Evolutionary conservation across 2,329 filamentous ascomycete species (phyloP).

Genomic region (Aspergillus sp.): DNA sequence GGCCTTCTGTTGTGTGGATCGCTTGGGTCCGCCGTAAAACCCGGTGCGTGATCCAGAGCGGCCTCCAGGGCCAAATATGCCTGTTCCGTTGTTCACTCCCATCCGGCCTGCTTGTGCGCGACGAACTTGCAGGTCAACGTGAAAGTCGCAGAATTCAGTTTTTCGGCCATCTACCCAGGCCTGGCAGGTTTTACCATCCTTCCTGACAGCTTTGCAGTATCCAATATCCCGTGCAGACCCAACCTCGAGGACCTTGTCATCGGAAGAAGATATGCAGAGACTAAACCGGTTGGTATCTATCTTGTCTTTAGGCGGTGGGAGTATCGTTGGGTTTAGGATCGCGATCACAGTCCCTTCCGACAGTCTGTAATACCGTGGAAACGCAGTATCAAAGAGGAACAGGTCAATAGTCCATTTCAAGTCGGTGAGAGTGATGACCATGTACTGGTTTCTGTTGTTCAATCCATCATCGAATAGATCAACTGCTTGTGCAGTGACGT

Average conservation of each 20-base stretch:
- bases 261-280: slow-evolving; percentile 78
- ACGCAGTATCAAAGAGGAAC: slow-evolving; percentile 87
- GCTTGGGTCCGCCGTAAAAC: slow-evolving; percentile 30
- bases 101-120: slow-evolving; percentile 69
- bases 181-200: slow-evolving; percentile 77
- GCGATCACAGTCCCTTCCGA: slow-evolving; percentile 86
- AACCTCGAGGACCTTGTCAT: slow-evolving; percentile 87
- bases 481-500: slow-evolving; percentile 40
- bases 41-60: slow-evolving; percentile 45
- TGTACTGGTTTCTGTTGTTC: slow-evolving; percentile 73
- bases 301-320: slow-evolving; percentile 77
- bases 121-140: slow-evolving; percentile 77
- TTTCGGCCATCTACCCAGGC: slow-evolving; percentile 85
- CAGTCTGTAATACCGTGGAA: slow-evolving; percentile 93
- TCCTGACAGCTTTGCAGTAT: slow-evolving; percentile 81
- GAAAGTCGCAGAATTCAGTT: slow-evolving; percentile 89
- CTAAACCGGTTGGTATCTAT: slow-evolving; percentile 81
- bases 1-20: slow-evolving; percentile 19
- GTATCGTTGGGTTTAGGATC: slow-evolving; percentile 85
- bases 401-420: slow-evolving; percentile 88
- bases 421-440: slow-evolving; percentile 85
- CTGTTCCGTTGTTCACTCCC: slow-evolving; percentile 73
- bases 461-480: slow-evolving; percentile 55
- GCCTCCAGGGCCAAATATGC: slow-evolving; percentile 46
- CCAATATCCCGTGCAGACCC: slow-evolving; percentile 81